Conservation (phyloP, 2,329 filamentous ascomycete genomes). For the Xylariaceae sp. region DNA sequence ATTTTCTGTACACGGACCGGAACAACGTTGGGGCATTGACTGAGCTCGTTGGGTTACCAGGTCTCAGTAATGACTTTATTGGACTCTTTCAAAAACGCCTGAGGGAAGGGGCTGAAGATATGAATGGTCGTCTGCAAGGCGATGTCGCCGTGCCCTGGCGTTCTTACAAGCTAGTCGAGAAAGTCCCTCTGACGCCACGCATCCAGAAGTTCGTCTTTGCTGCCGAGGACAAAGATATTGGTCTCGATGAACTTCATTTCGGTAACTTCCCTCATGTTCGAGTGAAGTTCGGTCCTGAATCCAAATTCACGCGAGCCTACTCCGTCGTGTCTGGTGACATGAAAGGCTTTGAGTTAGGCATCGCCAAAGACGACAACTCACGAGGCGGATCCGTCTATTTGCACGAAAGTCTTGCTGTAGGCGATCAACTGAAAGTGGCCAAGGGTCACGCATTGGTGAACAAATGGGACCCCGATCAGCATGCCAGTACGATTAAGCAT, state of each 20-base stretch:
- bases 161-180: slow-evolving; percentile 46
- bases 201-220: slow-evolving; percentile 51
- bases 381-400: slow-evolving; percentile 58
- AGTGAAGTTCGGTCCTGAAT: slow-evolving; percentile 52
- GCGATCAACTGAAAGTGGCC: slow-evolving; percentile 45
- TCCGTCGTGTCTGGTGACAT: slow-evolving; percentile 53
- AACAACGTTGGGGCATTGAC: slow-evolving; percentile 47
- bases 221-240: slow-evolving; percentile 35
- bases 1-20: slow-evolving; percentile 53
- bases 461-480: slow-evolving; percentile 9
- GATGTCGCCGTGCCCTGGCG: slow-evolving; percentile 38
- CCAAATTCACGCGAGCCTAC: slow-evolving; percentile 50
- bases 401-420: slow-evolving; percentile 48
- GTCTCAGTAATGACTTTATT: slow-evolving; percentile 44
- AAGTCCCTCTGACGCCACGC: slow-evolving; percentile 45
- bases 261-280: slow-evolving; percentile 50
- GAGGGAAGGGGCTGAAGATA: slow-evolving; percentile 40
- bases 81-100: slow-evolving; percentile 47
- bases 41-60: slow-evolving; percentile 47
- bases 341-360: slow-evolving; percentile 51
- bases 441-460: slow-evolving; percentile 25
- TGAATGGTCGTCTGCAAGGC: slow-evolving; percentile 25
- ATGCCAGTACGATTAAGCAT: slow-evolving; percentile 20
- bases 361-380: slow-evolving; percentile 52
- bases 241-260: slow-evolving; percentile 34